Evolutionary conservation across 73 alveolate genomes (phyloP), one percentile per base, ranked within the genome.

Genomic region (Durusdinium trenchii): DNA sequence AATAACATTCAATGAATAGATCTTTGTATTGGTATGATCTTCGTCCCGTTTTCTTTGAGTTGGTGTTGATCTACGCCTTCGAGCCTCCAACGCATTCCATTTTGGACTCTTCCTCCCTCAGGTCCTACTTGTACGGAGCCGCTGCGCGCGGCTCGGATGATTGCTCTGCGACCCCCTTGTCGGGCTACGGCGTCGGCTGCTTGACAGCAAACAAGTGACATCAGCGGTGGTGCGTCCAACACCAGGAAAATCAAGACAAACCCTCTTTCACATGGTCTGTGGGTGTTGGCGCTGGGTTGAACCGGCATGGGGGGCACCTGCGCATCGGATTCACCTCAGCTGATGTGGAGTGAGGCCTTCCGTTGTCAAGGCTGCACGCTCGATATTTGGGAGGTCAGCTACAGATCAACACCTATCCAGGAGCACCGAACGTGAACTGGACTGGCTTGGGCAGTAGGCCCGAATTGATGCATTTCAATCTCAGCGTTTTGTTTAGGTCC

Each of bases 41-140:
- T 57, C 26, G 71, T 12, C 12, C 71, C 71, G 35, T 57, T 57
- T 57, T 12, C 35, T 12, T 57, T 57, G 71, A 16, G 35, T 57
- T 26, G 26, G 26, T 26, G 26, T 26, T 12, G 35, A 26, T 16
- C 12, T 14, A 20, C 1, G 75, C 38, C 3, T 28, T 61, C 32
- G 35, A 12, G 35, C 12, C 26, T 57, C 12, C 12, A 26, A 26
- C 35, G 71, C 71, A 57, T 57, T n/a, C n/a, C n/a, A n/a, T n/a
- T n/a, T n/a, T n/a, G n/a, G n/a, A n/a, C n/a, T n/a, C n/a, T n/a
- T n/a, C n/a, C n/a, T n/a, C n/a, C n/a, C 32, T 1, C 43, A 86
- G 95, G 95, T 86, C 95, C 36, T 86, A 86, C 83, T 47, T 86
- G 38, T 86, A 86, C 30, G 95, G 95, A 86, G 95, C 95, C 18